Conservation (phyloP, 768 basidiomycete genomes). For the Suillus subaureus region DNA sequence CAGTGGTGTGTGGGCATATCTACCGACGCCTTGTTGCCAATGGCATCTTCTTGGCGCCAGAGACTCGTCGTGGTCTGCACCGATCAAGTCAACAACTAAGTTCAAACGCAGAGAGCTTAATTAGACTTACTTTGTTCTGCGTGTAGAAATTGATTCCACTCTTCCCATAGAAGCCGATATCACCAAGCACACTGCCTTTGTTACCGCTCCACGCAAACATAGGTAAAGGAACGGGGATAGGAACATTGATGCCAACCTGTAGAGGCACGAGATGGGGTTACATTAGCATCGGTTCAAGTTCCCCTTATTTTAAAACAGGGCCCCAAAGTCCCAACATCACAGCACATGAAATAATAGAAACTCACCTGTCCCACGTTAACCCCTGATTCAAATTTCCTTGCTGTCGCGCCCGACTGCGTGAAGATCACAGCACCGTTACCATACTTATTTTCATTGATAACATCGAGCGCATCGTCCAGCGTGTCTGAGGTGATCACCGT, state of each 20-base stretch:
- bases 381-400: constrained; percentile 86
- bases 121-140: constrained; percentile 72
- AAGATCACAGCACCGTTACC: constrained; percentile 96
- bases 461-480: constrained; percentile 85
- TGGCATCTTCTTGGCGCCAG: constrained; percentile 87
- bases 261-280: background rate
- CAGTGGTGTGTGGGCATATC: constrained; percentile 65
- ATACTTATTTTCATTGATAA: constrained; percentile 89
- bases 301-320: background rate
- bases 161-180: constrained; percentile 91
- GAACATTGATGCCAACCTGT: constrained; percentile 85
- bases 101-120: background rate
- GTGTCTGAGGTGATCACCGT: constrained; percentile 77
- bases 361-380: constrained; percentile 79
- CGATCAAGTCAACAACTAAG: constrained; percentile 10
- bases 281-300: background rate
- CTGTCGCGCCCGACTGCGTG: constrained; percentile 94
- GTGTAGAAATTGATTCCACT: constrained; percentile 96
- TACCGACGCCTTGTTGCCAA: constrained; percentile 77
- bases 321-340: background rate
- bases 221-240: constrained; percentile 88
- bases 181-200: constrained; percentile 84
- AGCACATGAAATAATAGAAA: background rate
- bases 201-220: constrained; percentile 99
- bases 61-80: constrained; percentile 86